These are phyloP conservation scores for Plasmopara muralis DNA, from an alignment of 352 stramenopile species.

Conservation along the genomic window DNA sequence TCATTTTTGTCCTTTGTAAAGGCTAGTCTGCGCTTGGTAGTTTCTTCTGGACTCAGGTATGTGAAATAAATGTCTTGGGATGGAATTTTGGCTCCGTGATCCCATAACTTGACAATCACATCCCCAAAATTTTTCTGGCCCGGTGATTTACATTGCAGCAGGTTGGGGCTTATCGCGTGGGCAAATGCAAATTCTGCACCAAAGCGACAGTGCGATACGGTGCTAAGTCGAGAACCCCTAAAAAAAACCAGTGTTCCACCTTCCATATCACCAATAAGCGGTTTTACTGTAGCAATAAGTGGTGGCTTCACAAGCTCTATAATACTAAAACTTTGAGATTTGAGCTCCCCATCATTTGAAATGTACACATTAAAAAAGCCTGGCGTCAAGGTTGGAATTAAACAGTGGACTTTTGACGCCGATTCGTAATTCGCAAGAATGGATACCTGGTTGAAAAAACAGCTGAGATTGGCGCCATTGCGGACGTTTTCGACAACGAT, in stretches of 20 bases:
- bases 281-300: constrained; percentile 32
- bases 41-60: constrained; percentile 28
- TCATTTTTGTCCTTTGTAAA: constrained; percentile 3
- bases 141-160: constrained; percentile 37
- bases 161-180: constrained; percentile 19
- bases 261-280: constrained; percentile 18
- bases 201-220: constrained; percentile 72
- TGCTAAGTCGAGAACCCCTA: constrained; percentile 40
- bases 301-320: constrained; percentile 49
- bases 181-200: constrained; percentile 26
- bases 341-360: constrained; percentile 43
- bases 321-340: constrained; percentile 30
- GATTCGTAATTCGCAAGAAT: constrained; percentile 30
- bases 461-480: constrained; percentile 38
- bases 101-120: constrained; percentile 37
- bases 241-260: constrained; percentile 42
- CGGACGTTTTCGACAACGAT: constrained; percentile 34
- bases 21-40: constrained; percentile 5
- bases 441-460: constrained; percentile 40
- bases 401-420: constrained; percentile 29
- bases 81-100: constrained; percentile 36
- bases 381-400: constrained; percentile 23
- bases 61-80: constrained; percentile 32
- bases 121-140: constrained; percentile 27
- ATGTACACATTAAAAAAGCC: constrained; percentile 30